Percentiles rank a stretch among this genome's conserved stretches.
These are phyloP conservation scores for Boletales sp. DNA, from an alignment of 768 basidiomycete species.

Conservation along the genomic window DNA sequence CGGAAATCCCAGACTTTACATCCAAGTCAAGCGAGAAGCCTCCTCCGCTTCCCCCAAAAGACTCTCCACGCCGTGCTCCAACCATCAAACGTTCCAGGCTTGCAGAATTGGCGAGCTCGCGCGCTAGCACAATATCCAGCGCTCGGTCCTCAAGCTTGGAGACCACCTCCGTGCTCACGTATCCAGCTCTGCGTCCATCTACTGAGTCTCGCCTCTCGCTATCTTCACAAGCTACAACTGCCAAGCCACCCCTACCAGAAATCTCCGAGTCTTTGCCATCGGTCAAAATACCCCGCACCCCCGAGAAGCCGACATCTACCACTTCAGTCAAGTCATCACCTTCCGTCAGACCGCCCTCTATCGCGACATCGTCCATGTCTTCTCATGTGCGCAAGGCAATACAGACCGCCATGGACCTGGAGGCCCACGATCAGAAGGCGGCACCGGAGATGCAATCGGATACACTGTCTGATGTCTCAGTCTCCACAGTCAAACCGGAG, in stretches of 20 bases:
- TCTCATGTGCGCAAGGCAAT: slow-evolving; percentile 65
- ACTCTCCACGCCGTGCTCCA: slow-evolving; percentile 21
- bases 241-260: slow-evolving; percentile 12
- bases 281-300: slow-evolving; percentile 23
- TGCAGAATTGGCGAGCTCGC: slow-evolving; percentile 63
- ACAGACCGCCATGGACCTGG: slow-evolving; percentile 60
- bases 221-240: slow-evolving; percentile 23
- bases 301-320: slow-evolving; percentile 11
- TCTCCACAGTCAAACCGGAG: slow-evolving; percentile 22
- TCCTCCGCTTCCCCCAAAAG: slow-evolving; percentile 21
- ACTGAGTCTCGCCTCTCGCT: slow-evolving; percentile 45
- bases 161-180: slow-evolving; percentile 66
- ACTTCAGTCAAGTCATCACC: slow-evolving; percentile 25
- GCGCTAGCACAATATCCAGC: slow-evolving; percentile 48
- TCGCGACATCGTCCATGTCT: slow-evolving; percentile 48
- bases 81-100: slow-evolving; percentile 58
- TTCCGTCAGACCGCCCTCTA: slow-evolving; percentile 23
- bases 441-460: slow-evolving; percentile 9
- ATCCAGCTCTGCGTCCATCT: slow-evolving; percentile 67
- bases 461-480: slow-evolving; percentile 12
- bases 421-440: slow-evolving; percentile 43
- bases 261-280: slow-evolving; percentile 16
- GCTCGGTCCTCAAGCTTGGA: slow-evolving; percentile 54
- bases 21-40: slow-evolving; percentile 43
- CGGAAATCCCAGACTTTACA: slow-evolving; percentile 51